Evolutionary conservation across 1,284 basidiomycete genomes (phyloP).

Genomic region (Cystobasidium sp.): DNA sequence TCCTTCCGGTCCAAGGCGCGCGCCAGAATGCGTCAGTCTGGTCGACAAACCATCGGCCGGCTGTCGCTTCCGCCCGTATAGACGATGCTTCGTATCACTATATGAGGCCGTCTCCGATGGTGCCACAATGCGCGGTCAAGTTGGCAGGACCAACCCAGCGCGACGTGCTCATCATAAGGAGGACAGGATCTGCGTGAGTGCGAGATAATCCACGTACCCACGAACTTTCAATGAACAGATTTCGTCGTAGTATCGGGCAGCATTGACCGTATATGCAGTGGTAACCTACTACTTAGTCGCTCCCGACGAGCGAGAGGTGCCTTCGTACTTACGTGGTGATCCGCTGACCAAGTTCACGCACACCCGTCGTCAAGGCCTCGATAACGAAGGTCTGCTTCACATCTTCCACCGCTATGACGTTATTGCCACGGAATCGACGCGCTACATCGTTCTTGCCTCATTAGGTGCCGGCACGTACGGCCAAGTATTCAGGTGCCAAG

Average conservation of each 20-base stretch:
- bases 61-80: no score
- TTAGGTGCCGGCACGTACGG: conserved; percentile 98
- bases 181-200: not conserved
- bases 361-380: not conserved
- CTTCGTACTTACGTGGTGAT: not conserved
- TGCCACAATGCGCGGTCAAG: not conserved
- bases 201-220: not conserved
- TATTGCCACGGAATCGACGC: conserved; percentile 76
- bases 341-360: not conserved
- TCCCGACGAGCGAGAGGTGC: not conserved
- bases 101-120: not conserved
- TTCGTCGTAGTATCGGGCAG: not conserved
- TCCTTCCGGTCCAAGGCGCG: no score
- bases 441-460: conserved; percentile 96
- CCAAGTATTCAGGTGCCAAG: conserved; percentile 99
- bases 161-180: not conserved
- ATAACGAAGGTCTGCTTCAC: not conserved
- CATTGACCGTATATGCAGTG: not conserved
- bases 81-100: not conserved
- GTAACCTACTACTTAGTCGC: not conserved
- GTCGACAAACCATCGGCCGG: not conserved
- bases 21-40: not conserved
- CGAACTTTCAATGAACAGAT: not conserved
- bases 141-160: not conserved
- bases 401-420: conserved; percentile 64